A percentile compares a stretch with the other conserved stretches of the same genome.
phyloP scores from a whole-genome alignment of 1,284 basidiomycete species.

The Melampsora americana region DNA sequence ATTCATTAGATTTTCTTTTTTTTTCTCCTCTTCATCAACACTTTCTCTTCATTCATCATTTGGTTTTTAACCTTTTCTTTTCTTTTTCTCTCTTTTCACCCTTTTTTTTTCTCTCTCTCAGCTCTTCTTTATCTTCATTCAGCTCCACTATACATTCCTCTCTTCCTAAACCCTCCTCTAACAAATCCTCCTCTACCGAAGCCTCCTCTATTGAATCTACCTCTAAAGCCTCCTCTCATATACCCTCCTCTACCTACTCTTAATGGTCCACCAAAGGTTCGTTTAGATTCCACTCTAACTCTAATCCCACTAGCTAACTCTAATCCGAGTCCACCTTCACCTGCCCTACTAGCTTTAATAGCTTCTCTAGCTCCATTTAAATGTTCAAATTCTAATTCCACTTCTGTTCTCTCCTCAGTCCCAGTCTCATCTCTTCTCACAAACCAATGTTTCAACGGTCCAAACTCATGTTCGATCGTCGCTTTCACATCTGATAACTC shows the following conservation, averaged over 20 bases:
- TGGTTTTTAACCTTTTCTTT: not conserved
- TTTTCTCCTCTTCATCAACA: too few relatives aligned
- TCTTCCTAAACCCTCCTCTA: not conserved
- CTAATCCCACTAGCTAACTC: too few relatives aligned
- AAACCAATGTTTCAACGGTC: constrained; percentile 20
- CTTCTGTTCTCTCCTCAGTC: constrained; percentile 4
- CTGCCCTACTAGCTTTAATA: too few relatives aligned
- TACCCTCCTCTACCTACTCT: too few relatives aligned
- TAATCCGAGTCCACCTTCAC: too few relatives aligned
- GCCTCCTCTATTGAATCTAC: too few relatives aligned
- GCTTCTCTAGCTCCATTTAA: constrained; percentile 36
- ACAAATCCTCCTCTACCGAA: too few relatives aligned
- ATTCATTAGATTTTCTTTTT: too few relatives aligned
- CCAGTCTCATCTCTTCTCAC: constrained; percentile 23
- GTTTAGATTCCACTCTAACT: too few relatives aligned
- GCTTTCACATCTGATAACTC: constrained; percentile 24
- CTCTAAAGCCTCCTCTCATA: too few relatives aligned
- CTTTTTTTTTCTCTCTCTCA: not conserved
- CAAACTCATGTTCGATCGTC: constrained; percentile 20
- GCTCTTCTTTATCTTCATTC: not conserved
- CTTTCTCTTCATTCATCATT: too few relatives aligned
- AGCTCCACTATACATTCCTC: not conserved
- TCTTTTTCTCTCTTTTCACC: not conserved
- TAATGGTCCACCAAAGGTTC: too few relatives aligned
- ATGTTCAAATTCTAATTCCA: constrained; percentile 31